phyloP scores from a whole-genome alignment of 108 stramenopile species.

The Skeletonema marinoi region DNA sequence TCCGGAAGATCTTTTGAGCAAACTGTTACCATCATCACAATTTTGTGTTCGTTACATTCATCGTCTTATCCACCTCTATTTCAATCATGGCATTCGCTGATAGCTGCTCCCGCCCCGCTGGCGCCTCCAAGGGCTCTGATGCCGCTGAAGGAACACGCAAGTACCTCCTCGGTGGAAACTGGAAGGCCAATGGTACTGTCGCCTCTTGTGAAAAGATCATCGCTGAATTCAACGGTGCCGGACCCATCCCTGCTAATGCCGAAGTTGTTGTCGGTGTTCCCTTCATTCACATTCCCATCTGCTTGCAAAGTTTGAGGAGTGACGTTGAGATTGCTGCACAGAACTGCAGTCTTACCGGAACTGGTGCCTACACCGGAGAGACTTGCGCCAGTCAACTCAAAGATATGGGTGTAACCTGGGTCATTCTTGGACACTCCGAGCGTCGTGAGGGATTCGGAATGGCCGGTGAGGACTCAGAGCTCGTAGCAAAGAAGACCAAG shows the following conservation, averaged over 20 bases:
- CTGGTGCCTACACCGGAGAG: constrained; percentile 98
- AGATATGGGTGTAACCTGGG: constrained; percentile 96
- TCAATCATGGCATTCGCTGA: constrained; percentile 28
- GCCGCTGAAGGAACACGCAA: constrained; percentile 60
- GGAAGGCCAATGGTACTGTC: constrained; percentile 90
- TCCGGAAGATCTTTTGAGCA: not conserved
- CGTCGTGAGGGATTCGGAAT: constrained; percentile 94
- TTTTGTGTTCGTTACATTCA: not conserved
- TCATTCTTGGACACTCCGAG: constrained; percentile 98
- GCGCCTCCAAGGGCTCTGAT: constrained; percentile 44
- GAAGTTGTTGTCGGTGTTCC: constrained; percentile 88
- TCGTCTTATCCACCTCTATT: not conserved
- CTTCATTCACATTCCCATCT: constrained; percentile 73
- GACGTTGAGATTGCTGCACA: constrained; percentile 89
- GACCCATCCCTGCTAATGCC: constrained; percentile 81
- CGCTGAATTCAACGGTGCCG: constrained; percentile 84
- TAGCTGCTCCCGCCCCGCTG: constrained; percentile 48
- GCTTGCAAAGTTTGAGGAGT: constrained; percentile 59
- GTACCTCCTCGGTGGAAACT: constrained; percentile 95
- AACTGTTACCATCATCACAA: not conserved
- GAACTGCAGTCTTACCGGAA: constrained; percentile 71
- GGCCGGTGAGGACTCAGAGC: constrained; percentile 88
- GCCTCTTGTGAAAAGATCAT: constrained; percentile 73
- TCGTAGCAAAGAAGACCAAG: constrained; percentile 96
- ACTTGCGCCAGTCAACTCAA: constrained; percentile 82